Evolutionary conservation across 495 filamentous ascomycete genomes (phyloP), one percentile per base, ranked within the genome.

Genomic region (Annulohypoxylon moriforme): DNA sequence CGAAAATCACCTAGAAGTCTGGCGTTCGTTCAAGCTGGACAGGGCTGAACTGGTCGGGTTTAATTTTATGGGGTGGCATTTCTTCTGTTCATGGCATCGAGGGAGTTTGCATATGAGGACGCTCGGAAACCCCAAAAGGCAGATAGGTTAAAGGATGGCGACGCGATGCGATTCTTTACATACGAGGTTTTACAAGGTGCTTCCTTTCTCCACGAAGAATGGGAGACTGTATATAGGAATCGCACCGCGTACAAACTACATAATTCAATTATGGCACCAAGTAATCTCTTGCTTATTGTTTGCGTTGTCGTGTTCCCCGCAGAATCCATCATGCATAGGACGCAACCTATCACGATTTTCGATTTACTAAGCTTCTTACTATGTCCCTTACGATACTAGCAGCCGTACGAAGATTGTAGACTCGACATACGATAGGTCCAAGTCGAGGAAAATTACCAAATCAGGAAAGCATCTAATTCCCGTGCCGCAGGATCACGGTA

Each of bases 1-100:
- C 24, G 40, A 60, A 64, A 71, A 68, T 20, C 42, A 46, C 59
- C 34, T 71, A 64, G 52, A 67, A 59, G 67, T 38, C 52, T 24
- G 71, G 67, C 60, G 66, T 67, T 71, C 49, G 60, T 68, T 63
- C 63, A 29, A 67, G 67, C 62, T 68, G 42, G 71, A 33, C 42
- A 33, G 36, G 25, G 46, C 42, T 10, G 40, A 49, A 52, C n/a
- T 18, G 50, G 67, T 40, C 11, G n/a, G 36, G 44, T 67, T 57
- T 50, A 50, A 46, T 58, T 69, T 64, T 46, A 68, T 40, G 33
- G 46, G 42, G 58, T 16, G 36, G 38, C 20, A 60, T 65, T 50
- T 65, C 31, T 36, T 36, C 40, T 38, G 27, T 57, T 50, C 46
- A 52, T 60, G 58, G 67, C 46, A 60, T 69, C 4, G 33, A 16